These are phyloP conservation scores for Clonostachys rhizophaga DNA, from an alignment of 2,329 filamentous ascomycete species.

Conservation along the genomic window DNA sequence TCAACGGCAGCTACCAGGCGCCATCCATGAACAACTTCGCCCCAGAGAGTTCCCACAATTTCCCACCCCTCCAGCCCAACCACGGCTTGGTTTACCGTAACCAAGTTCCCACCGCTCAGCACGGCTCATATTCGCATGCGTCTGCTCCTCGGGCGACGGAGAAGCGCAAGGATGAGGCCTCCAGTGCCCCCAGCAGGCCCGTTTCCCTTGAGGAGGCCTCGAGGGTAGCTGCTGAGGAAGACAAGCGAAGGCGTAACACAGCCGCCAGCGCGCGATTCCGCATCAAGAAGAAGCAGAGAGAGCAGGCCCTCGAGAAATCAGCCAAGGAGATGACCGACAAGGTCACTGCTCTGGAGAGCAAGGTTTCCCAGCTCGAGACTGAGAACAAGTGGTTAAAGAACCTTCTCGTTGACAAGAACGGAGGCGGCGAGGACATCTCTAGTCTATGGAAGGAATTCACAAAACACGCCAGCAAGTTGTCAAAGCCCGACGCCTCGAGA, in stretches of 20 bases:
- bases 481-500: slow-evolving; percentile 7
- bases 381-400: slow-evolving; percentile 82
- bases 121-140: slow-evolving; percentile 6
- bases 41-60: slow-evolving; percentile 25
- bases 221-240: slow-evolving; percentile 75
- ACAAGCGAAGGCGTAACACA: slow-evolving; percentile 85
- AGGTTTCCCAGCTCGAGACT: slow-evolving; percentile 73
- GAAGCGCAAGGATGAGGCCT: slow-evolving; percentile 37
- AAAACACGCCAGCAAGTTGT: slow-evolving; percentile 24
- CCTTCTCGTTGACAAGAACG: slow-evolving; percentile 77
- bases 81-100: slow-evolving; percentile 32
- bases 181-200: slow-evolving; percentile 29
- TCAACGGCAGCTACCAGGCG: slow-evolving; percentile 42
- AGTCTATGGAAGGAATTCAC: slow-evolving; percentile 47
- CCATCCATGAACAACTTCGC: slow-evolving; percentile 36
- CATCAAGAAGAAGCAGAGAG: slow-evolving; percentile 93
- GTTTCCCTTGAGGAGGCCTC: slow-evolving; percentile 66
- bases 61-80: slow-evolving; percentile 47
- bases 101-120: slow-evolving; percentile 24
- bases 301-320: slow-evolving; percentile 76
- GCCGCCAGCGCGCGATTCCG: slow-evolving; percentile 85
- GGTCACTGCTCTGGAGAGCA: slow-evolving; percentile 66
- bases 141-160: slow-evolving; percentile 19
- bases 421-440: slow-evolving; percentile 48
- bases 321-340: slow-evolving; percentile 83